Percentiles rank a stretch among this genome's conserved stretches.
phyloP scores from a whole-genome alignment of 108 stramenopile species.

The Skeletonema tropicum region DNA sequence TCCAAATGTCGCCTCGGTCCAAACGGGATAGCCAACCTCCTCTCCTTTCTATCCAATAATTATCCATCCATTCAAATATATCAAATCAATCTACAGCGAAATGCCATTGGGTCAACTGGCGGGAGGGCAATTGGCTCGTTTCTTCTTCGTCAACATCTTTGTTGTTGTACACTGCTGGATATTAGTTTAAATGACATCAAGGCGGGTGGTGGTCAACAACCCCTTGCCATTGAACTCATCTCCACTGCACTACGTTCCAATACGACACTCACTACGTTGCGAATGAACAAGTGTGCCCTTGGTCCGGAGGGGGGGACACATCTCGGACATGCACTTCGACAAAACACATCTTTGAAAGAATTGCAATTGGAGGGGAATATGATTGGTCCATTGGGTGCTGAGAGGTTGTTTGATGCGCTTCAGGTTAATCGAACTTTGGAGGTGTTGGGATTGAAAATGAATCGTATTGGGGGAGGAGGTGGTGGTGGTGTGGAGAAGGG shows the following conservation, averaged over 20 bases:
- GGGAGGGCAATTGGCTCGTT: constrained; percentile 11
- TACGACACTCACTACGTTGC: background rate
- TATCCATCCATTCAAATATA: background rate
- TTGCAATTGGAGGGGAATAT: constrained; percentile 19
- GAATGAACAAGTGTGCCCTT: constrained; percentile 22
- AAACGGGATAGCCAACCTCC: constrained; percentile 1
- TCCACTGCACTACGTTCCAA: background rate
- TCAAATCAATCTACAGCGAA: constrained; percentile 7
- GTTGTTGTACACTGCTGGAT: background rate
- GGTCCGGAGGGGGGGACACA: constrained; percentile 14
- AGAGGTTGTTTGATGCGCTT: constrained; percentile 4
- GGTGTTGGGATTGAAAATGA: constrained; percentile 12
- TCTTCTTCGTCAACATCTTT: background rate
- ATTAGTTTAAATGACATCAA: constrained; percentile 23
- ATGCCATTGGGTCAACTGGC: constrained; percentile 14
- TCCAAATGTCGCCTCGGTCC: constrained; percentile 21
- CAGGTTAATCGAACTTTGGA: background rate
- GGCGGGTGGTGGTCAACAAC: constrained; percentile 8
- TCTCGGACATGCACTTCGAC: constrained; percentile 1
- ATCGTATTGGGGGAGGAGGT: constrained; percentile 25
- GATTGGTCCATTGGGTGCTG: constrained; percentile 15
- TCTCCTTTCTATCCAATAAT: constrained; percentile 1
- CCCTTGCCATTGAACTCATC: background rate
- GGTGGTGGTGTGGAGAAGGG: constrained; percentile 1
- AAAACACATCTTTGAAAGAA: constrained; percentile 3